A percentile compares a stretch with the other conserved stretches of the same genome.
Conservation (phyloP, 805 yeast species). For the Ogataea paradorogensis region DNA sequence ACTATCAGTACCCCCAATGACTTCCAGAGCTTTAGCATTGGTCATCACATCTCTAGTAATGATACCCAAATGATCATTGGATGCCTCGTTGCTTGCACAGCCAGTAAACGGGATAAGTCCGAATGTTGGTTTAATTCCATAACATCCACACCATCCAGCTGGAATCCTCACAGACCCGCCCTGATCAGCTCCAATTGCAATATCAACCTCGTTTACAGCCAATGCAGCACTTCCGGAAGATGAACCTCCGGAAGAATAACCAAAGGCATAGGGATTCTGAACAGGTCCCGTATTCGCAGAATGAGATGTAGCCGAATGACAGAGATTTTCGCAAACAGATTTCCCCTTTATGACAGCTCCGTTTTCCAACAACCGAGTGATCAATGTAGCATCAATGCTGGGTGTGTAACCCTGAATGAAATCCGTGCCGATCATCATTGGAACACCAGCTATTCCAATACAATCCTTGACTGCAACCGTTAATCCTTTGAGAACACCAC, state of each 20-base stretch:
- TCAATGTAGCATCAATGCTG: constrained; percentile 34
- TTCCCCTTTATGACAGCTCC: constrained; percentile 35
- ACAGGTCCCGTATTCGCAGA: constrained; percentile 40
- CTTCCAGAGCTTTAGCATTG: constrained; percentile 33
- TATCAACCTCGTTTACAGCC: constrained; percentile 41
- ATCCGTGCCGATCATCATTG: constrained; percentile 36
- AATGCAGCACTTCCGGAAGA: constrained; percentile 44
- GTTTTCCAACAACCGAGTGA: constrained; percentile 33
- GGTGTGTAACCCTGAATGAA: constrained; percentile 31
- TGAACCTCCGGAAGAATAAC: constrained; percentile 40
- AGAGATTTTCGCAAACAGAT: constrained; percentile 37
- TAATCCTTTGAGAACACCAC: constrained; percentile 25
- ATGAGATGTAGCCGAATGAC: constrained; percentile 26
- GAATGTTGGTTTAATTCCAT: constrained; percentile 48
- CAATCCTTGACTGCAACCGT: constrained; percentile 35
- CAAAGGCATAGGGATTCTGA: constrained; percentile 40
- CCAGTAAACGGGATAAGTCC: constrained; percentile 42
- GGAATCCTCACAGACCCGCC: constrained; percentile 52
- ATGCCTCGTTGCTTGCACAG: constrained; percentile 32
- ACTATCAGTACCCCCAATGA: constrained; percentile 35
- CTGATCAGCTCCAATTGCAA: constrained; percentile 34
- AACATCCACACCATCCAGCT: constrained; percentile 31
- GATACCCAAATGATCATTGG: constrained; percentile 36
- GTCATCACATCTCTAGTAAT: constrained; percentile 34
- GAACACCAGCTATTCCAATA: constrained; percentile 34